Evolutionary conservation across 2,329 filamentous ascomycete species (phyloP).

Genomic region (Corinectria fuckeliana): DNA sequence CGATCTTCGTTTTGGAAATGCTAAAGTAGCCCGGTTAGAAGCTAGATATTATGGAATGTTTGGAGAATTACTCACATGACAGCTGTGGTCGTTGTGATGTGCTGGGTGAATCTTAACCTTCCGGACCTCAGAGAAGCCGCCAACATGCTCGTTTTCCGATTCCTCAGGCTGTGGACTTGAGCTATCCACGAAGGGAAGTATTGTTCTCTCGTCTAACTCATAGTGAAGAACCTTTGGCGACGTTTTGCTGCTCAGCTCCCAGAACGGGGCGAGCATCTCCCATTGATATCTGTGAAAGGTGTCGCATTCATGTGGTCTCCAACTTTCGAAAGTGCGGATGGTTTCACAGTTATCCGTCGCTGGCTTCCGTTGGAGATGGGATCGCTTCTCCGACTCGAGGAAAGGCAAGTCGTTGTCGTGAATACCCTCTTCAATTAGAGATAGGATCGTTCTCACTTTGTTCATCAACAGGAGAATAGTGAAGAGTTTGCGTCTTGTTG

Average conservation of each 20-base stretch:
- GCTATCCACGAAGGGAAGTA: not conserved
- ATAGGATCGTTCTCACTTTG: not conserved
- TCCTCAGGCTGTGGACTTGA: not conserved
- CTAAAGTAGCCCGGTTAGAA: not conserved
- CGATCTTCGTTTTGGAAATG: not conserved
- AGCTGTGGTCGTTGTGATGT: not conserved
- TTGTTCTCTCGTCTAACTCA: not conserved
- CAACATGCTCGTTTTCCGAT: not conserved
- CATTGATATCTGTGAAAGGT: not conserved
- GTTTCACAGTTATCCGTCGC: not conserved
- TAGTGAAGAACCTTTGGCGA: not conserved
- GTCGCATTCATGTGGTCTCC: not conserved
- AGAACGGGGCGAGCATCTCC: not conserved
- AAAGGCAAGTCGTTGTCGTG: not conserved
- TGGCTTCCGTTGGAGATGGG: not conserved
- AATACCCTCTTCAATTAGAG: not conserved
- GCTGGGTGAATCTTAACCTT: not conserved
- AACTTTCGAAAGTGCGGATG: not conserved
- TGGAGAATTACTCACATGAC: not conserved
- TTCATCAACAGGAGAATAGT: not conserved
- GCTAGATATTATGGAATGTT: not conserved
- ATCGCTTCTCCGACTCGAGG: not conserved
- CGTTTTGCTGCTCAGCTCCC: not conserved
- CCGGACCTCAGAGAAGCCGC: not conserved
- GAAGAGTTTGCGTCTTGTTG: not conserved